These are phyloP conservation scores for Ilex aquifolium DNA, from an alignment of 257 asterid genomes.

Conservation along the genomic window DNA sequence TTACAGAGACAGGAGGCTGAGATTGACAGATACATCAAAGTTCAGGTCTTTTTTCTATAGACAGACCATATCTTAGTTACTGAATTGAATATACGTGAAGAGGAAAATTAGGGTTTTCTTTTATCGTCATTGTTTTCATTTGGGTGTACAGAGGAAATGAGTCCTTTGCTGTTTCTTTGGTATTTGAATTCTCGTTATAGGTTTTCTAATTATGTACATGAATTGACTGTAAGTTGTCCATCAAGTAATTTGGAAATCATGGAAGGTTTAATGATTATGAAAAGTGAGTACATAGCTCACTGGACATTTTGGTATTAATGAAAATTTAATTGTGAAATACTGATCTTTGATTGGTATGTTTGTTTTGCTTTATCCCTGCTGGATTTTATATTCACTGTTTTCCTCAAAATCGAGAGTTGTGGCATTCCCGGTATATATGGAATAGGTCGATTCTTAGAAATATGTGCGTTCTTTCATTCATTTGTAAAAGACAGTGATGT, in stretches of 20 bases:
- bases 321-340: too few relatives aligned
- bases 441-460: too few relatives aligned
- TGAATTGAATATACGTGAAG: neutral
- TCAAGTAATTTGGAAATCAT: too few relatives aligned
- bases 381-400: neutral
- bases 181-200: neutral
- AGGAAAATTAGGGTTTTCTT: constrained; percentile 3
- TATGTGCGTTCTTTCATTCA: too few relatives aligned
- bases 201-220: neutral
- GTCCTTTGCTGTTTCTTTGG: neutral
- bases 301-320: too few relatives aligned
- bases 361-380: neutral
- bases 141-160: neutral
- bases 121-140: neutral
- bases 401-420: neutral
- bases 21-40: constrained; percentile 70
- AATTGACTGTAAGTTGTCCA: too few relatives aligned
- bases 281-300: too few relatives aligned
- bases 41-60: constrained; percentile 46
- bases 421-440: too few relatives aligned
- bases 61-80: neutral
- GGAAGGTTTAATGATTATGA: too few relatives aligned
- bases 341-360: too few relatives aligned
- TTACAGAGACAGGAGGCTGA: constrained; percentile 87
- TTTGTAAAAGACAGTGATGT: too few relatives aligned